Conservation (phyloP, 2,329 filamentous ascomycete genomes). For the Phaeosphaeriaceae sp. region DNA sequence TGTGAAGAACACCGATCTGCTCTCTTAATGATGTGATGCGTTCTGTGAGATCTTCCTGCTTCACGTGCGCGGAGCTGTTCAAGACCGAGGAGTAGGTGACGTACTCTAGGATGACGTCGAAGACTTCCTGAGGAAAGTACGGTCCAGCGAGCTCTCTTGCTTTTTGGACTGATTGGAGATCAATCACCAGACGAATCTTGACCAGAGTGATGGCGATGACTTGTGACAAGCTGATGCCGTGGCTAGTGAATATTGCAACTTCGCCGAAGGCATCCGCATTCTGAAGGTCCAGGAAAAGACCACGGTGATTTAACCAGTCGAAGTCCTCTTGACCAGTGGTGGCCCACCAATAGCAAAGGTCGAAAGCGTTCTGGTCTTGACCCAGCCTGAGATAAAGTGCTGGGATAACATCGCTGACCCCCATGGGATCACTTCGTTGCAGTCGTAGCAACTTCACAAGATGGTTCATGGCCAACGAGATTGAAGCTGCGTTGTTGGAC, state of each 20-base stretch:
- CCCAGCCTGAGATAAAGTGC: conserved; percentile 54
- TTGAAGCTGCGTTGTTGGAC: conserved; percentile 43
- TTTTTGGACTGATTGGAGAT: conserved; percentile 36
- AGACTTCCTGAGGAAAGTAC: conserved; percentile 39
- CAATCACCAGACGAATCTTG: conserved; percentile 47
- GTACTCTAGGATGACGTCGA: conserved; percentile 30
- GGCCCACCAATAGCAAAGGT: conserved; percentile 59
- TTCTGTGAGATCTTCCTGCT: background rate
- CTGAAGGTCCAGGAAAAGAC: conserved; percentile 49
- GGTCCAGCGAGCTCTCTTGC: conserved; percentile 10
- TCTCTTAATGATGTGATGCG: conserved; percentile 18
- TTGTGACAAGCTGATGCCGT: conserved; percentile 10
- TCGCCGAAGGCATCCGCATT: conserved; percentile 55
- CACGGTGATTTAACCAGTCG: conserved; percentile 44
- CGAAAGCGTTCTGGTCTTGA: conserved; percentile 59
- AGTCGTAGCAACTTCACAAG: conserved; percentile 55
- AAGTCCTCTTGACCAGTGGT: conserved; percentile 35
- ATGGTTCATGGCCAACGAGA: conserved; percentile 37
- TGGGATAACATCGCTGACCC: conserved; percentile 52
- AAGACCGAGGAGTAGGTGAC: conserved; percentile 17
- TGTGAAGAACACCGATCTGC: conserved; percentile 26
- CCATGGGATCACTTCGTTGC: conserved; percentile 54
- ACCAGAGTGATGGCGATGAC: conserved; percentile 39
- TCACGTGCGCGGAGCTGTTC: background rate
- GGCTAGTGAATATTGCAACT: conserved; percentile 17